Evolutionary conservation across 2,329 filamentous ascomycete genomes (phyloP), one percentile per base, ranked within the genome.

Genomic region (Aspergillus jensenii): DNA sequence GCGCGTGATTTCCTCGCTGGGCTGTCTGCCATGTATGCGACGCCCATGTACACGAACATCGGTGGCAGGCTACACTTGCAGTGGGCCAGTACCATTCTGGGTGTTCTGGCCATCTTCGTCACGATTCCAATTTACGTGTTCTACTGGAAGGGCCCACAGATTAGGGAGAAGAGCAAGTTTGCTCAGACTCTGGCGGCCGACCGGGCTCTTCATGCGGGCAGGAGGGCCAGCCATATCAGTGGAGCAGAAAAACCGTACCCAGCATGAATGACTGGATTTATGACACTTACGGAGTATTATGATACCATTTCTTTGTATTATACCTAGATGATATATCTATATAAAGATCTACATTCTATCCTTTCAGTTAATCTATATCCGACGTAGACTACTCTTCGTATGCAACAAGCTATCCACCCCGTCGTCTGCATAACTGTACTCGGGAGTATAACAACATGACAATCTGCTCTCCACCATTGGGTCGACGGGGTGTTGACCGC

Each of bases 1-100:
- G 82, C 87, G 3, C 82, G 89, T 63, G 89, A 91, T 68, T 87
- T 91, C 73, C 76, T 91, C 0, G 89, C 89, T 2, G 89, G 89
- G 72, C 80, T 90, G 8, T 82, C 90, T 1, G 89, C 88, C 0
- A 79, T 90, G 50, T 87, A 87, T 14, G 85, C 88, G 0, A 82
- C 82, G 0, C 88, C 88, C 0, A 86, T 87, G 73, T 87, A 86
- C 71, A 67, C 74, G 48, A 84, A 77, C 31, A 78, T 81, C 57
- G 70, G 73, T 0, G 67, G 69, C 14, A 58, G 67, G 17, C 71
- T 76, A 6, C 79, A 79, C 67, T 74, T 86, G 2, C 78, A 83
- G 54, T 80, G 78, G 60, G 83, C 84, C 0, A 82, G 80, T 27
- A 82, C 81, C 0, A 77, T 85, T 6, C 78, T 87, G 0, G 81